Base-by-base conservation (phyloP, 331 rosid species). In the Stylosanthes scabra region DNA sequence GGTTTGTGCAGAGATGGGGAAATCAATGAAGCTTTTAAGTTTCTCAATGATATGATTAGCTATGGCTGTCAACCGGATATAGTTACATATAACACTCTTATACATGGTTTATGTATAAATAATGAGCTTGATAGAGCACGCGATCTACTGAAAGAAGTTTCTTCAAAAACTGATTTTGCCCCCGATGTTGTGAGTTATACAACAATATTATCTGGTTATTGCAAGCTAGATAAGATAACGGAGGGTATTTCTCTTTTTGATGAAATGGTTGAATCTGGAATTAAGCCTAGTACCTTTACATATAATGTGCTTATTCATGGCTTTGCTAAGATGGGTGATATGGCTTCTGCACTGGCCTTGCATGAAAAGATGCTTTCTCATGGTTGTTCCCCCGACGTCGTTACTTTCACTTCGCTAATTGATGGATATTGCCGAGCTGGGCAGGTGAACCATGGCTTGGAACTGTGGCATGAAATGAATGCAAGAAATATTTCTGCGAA, bases 261-360 rank as follows among this genome's bases (percentile, higher is more conserved):
- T 64, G 83, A 86, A 85, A 88, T 90, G 93, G 70, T 61, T 62
- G 13, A 40, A 47, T 79, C 52, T 14, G 85, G 89, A 59, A 60
- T 79, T 77, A 77, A 59, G 74, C 96, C 96, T 16, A 90, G 70
- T 72, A 58, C 66, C 29, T 49, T 84, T 59, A 84, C 96, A 47
- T 90, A 84, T 66, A 90, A 90, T 83, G 83, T 82, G 69, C 88
- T 90, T 64, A 81, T 90, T 67, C 78, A 88, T 78, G 96, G 96
- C 14, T 88, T 81, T 60, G 84, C 88, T 73, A 86, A 88, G 79
- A 81, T 68, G 56, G 83, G 89, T 14, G 78, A 90, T 74, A 71
- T 86, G 84, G 75, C 50, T 58, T 83, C 90, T 65, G 93, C 91
- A 1, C 56, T 74, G 51, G 66, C 80, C 74, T 64, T 77, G 81